Conservation (phyloP, 345 rosid species). For the Toxicodendron radicans region DNA sequence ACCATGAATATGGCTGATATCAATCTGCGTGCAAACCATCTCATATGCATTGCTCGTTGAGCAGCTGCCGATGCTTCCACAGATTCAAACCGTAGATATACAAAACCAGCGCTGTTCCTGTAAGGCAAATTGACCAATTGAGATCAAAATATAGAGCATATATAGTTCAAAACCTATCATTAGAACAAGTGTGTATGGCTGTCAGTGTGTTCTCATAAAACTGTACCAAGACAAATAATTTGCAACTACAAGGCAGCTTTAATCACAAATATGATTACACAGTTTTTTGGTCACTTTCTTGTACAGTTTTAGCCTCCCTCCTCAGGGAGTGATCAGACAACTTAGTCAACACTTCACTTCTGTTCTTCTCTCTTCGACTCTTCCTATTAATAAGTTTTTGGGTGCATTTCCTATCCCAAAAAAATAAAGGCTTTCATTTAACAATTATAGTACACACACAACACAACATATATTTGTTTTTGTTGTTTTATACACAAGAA, state of each 20-base stretch:
- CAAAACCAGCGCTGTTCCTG: slow-evolving; percentile 81
- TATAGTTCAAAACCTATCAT: background rate
- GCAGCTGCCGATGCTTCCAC: slow-evolving; percentile 62
- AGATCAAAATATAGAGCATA: background rate
- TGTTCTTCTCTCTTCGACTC: too few species aligned
- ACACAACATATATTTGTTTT: too few species aligned
- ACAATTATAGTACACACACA: too few species aligned
- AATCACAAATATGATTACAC: background rate
- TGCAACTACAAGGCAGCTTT: background rate
- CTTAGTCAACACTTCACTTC: too few species aligned
- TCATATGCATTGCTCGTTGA: slow-evolving; percentile 84
- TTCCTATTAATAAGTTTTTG: too few species aligned
- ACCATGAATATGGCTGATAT: slow-evolving; percentile 86
- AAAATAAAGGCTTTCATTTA: too few species aligned
- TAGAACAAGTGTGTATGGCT: too few species aligned
- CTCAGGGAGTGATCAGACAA: too few species aligned
- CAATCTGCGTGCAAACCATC: slow-evolving; percentile 91
- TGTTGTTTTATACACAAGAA: too few species aligned
- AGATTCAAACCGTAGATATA: slow-evolving; percentile 68
- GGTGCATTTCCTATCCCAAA: too few species aligned
- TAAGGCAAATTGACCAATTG: background rate
- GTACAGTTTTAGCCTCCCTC: too few species aligned
- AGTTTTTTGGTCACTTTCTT: too few species aligned
- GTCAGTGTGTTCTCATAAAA: background rate
- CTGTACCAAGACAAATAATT: background rate